Evolutionary conservation across 2,329 filamentous ascomycete genomes (phyloP), one percentile per base, ranked within the genome.

Genomic region (Penicillium aurantiogriseum): DNA sequence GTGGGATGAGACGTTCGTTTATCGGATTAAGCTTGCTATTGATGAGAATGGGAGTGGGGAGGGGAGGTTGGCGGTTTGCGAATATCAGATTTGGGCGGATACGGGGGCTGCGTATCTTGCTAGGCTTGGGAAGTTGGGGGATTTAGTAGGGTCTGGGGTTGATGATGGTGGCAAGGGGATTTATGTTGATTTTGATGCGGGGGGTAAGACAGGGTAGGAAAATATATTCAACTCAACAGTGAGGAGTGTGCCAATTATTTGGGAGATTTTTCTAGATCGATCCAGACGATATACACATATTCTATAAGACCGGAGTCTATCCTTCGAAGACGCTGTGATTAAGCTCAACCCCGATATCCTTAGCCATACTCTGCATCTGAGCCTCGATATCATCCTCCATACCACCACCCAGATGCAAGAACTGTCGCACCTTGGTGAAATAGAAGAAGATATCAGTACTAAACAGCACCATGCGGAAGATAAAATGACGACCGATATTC

Each of bases 331-430:
- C 83, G 40, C 87, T 86, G 72, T 95, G 91, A 71, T 96, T 89
- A 63, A 97, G 76, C 74, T 97, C 92, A 3, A 97, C 85, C 0
- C 94, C 94, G 77, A 94, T 92, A 66, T 95, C 92, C 71, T 89
- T 91, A 1, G 92, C 93, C 81, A 97, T 90, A 56, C 82, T 84
- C 75, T 85, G 88, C 92, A 97, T 95, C 66, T 88, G 84, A 69
- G 84, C 83, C 79, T 97, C 94, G 60, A 97, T 87, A 72, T 93
- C 91, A 70, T 97, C 93, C 72, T 97, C 94, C 89, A 97, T 94
- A 0, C 92, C 92, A 10, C 86, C 83, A 0, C 92, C 91, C 3
- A 87, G 74, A 0, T 90, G 90, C 13, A 97, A 70, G 71, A 85
- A 83, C 77, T 97, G 92, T 64, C 86, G 83, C 7, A 95, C 50